These are phyloP conservation scores for Nicotiana benthamiana DNA, from an alignment of 257 asterid genomes.

Conservation along the genomic window DNA sequence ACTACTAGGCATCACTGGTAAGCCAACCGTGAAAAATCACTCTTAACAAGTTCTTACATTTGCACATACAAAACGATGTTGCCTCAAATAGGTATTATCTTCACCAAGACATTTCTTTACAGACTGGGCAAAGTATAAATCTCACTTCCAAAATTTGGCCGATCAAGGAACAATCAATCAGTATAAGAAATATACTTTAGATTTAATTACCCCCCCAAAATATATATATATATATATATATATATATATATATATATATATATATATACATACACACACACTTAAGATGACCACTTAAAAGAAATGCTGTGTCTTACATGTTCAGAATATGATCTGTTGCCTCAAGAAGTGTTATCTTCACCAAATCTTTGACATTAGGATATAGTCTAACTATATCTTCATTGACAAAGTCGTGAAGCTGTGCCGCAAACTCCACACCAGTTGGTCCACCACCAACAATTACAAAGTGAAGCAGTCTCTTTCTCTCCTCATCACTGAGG, in stretches of 20 bases:
- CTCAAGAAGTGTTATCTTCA: slow-evolving; percentile 83
- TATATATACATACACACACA: too few relatives aligned
- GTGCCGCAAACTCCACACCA: slow-evolving; percentile 82
- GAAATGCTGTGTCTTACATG: slow-evolving; percentile 46
- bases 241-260: too few relatives aligned
- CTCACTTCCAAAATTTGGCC: neutral
- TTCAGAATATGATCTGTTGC: slow-evolving; percentile 86
- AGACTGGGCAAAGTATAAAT: neutral
- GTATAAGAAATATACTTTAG: neutral
- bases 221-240: too few relatives aligned
- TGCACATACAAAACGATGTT: neutral
- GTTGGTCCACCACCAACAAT: slow-evolving; percentile 98
- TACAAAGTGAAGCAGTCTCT: slow-evolving; percentile 82
- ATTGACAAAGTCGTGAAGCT: slow-evolving; percentile 77
- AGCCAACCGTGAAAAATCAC: neutral
- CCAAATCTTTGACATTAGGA: slow-evolving; percentile 63
- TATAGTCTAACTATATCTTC: slow-evolving; percentile 76
- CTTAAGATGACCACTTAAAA: neutral
- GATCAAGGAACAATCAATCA: neutral
- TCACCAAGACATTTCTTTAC: neutral
- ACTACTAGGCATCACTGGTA: neutral
- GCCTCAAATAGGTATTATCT: neutral
- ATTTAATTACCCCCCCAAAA: too few relatives aligned
- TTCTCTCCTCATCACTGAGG: slow-evolving; percentile 77
- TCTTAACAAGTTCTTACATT: neutral